Percentiles rank a stretch among this genome's conserved stretches.
Evolutionary conservation across 2,329 filamentous ascomycete species (phyloP).

Genomic region (Orbilia ellipsospora): DNA sequence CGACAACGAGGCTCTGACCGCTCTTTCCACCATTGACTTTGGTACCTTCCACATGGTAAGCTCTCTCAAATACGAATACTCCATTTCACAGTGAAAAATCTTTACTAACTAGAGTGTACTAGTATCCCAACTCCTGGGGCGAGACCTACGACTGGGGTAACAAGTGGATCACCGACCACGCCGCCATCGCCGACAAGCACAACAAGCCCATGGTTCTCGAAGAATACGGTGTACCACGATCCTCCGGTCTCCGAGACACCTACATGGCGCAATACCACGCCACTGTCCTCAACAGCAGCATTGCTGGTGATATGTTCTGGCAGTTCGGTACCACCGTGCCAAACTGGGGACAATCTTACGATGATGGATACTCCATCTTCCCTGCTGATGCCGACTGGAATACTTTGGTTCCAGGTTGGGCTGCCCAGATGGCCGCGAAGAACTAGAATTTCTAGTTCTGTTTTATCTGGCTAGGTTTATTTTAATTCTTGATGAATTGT

Average conservation of each 20-base stretch:
- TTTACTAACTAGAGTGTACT: constrained; percentile 9
- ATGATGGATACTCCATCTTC: constrained; percentile 57
- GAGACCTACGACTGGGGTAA: constrained; percentile 63
- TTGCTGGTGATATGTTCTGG: constrained; percentile 58
- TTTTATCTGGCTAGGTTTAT: too few species aligned
- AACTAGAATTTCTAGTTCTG: constrained; percentile 17
- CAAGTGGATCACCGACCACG: constrained; percentile 66
- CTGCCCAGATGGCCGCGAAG: constrained; percentile 50
- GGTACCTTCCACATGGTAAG: constrained; percentile 67
- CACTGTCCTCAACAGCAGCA: constrained; percentile 52
- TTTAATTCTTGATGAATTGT: neutral
- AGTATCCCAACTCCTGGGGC: constrained; percentile 65
- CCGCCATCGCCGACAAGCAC: constrained; percentile 61
- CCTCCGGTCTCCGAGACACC: constrained; percentile 53
- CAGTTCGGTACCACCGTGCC: constrained; percentile 57
- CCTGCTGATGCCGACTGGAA: constrained; percentile 48
- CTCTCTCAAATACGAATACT: neutral
- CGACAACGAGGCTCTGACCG: constrained; percentile 66
- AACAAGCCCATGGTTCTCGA: constrained; percentile 60
- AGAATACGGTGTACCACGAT: constrained; percentile 57
- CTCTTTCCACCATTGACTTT: constrained; percentile 67
- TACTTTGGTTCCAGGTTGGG: constrained; percentile 45
- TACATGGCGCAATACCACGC: constrained; percentile 56
- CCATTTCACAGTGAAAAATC: neutral
- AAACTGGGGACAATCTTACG: constrained; percentile 56